Evolutionary conservation across 169 alveolate species (phyloP).

Genomic region (Plasmodium malariae): DNA sequence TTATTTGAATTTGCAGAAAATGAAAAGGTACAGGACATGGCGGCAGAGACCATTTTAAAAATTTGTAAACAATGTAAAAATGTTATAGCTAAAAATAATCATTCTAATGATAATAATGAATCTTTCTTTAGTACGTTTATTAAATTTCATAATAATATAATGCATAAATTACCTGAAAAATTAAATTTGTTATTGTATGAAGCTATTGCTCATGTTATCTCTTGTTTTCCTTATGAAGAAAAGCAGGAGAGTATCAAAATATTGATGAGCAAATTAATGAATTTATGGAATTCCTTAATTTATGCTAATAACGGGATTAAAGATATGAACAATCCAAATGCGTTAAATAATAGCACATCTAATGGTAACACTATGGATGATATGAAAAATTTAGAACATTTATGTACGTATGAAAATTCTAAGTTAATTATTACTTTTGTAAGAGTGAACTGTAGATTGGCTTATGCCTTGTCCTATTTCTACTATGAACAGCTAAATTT

Average conservation of each 20-base stretch:
- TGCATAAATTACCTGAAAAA: constrained; percentile 71
- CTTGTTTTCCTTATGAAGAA: constrained; percentile 73
- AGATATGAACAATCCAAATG: constrained; percentile 19
- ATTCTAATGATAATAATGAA: constrained; percentile 83
- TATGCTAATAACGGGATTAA: constrained; percentile 57
- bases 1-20: constrained; percentile 99
- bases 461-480: constrained; percentile 72
- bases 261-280: constrained; percentile 68
- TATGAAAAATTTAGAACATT: constrained; percentile 56
- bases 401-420: constrained; percentile 70
- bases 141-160: constrained; percentile 58
- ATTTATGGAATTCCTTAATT: constrained; percentile 53
- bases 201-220: constrained; percentile 76
- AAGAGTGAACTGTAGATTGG: constrained; percentile 73
- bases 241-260: constrained; percentile 75
- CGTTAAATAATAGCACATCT: background rate
- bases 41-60: constrained; percentile 97
- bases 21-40: constrained; percentile 99
- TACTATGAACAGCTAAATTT: constrained; percentile 66
- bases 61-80: constrained; percentile 94
- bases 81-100: constrained; percentile 85
- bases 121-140: constrained; percentile 78
- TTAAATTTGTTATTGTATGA: constrained; percentile 43
- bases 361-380: constrained; percentile 9
- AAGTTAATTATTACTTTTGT: constrained; percentile 73